Base-by-base conservation (phyloP, 164 flowering plant genomes). In the Stephania cephalantha region DNA sequence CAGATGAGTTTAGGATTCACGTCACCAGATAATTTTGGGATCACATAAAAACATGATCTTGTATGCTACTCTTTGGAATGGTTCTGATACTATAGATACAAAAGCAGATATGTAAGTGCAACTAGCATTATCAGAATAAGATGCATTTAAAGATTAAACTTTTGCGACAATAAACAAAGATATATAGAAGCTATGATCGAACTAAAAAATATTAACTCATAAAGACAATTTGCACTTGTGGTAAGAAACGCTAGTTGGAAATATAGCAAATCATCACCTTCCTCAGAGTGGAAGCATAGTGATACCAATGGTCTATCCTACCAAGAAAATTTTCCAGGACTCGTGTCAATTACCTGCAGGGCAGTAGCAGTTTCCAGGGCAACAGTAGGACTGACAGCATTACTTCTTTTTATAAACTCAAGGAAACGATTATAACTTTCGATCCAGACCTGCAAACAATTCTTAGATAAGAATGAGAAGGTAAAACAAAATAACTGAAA, bases 341-440 rank as follows among this genome's bases (percentile, higher is more conserved):
- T 58, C 20, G n/a, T 6, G 6, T 7, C 12, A 58, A 13, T 71
- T 81, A 96, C 99, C 98, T 96, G 99, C 83, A 96, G 83, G 70
- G 90, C 98, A 80, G 94, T 88, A 74, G 99, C 98, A 75, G 99
- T 94, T 84, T 94, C 99, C 79, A 88, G 80, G 42, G 99, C 97
- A 87, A 96, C 83, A 68, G 90, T 85, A 35, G 99, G 99, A 79
- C 99, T 96, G 79, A 96, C 86, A 74, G 94, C 95, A 82, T 85
- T 91, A 76, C 98, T 96, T 72, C 98, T 88, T 83, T 85, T 90
- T 79, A 94, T 69, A 82, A 92, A 90, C 74, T 94, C 97, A 46
- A 88, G 64, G 79, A 93, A 83, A 17, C 97, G 97, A 68, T 90
- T 86, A 84, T 78, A 91, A 79, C 97, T 94, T 79, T 88, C 95